Conservation (phyloP, 495 filamentous ascomycete species). For the Xylaria telfairii region DNA sequence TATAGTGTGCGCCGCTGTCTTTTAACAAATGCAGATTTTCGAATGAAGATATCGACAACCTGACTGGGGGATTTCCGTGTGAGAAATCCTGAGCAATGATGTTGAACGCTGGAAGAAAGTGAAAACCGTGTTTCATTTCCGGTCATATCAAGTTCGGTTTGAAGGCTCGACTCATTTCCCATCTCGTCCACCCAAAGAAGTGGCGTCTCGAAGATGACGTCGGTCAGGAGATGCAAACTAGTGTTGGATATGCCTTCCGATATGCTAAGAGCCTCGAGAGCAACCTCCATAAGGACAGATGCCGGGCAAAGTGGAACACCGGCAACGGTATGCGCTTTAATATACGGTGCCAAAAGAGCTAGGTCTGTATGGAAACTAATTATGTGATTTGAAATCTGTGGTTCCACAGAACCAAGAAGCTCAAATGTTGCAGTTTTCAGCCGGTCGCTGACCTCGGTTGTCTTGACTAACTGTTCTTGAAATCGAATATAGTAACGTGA, state of each 20-base stretch:
- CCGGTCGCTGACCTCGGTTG: neutral
- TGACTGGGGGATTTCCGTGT: neutral
- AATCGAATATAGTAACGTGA: slow-evolving; percentile 15
- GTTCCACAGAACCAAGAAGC: neutral
- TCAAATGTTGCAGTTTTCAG: slow-evolving; percentile 4
- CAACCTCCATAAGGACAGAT: slow-evolving; percentile 66
- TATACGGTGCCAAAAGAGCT: slow-evolving; percentile 36
- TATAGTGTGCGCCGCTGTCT: slow-evolving; percentile 34
- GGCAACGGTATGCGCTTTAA: slow-evolving; percentile 65
- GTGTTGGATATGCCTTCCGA: slow-evolving; percentile 50
- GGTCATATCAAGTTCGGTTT: neutral
- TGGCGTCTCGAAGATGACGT: slow-evolving; percentile 54
- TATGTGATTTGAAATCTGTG: neutral
- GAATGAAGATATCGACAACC: slow-evolving; percentile 19
- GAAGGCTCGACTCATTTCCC: neutral
- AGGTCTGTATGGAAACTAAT: neutral
- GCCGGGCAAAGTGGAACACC: slow-evolving; percentile 61
- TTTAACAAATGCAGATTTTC: slow-evolving; percentile 31
- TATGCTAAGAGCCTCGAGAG: slow-evolving; percentile 60
- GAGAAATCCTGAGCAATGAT: neutral
- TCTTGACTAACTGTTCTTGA: neutral
- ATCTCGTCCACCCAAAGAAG: slow-evolving; percentile 56
- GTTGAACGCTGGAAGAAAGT: neutral
- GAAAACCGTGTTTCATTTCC: neutral
- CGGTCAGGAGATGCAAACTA: slow-evolving; percentile 40